phyloP scores from a whole-genome alignment of 257 asterid genomes.

The Pogostemon cablin region DNA sequence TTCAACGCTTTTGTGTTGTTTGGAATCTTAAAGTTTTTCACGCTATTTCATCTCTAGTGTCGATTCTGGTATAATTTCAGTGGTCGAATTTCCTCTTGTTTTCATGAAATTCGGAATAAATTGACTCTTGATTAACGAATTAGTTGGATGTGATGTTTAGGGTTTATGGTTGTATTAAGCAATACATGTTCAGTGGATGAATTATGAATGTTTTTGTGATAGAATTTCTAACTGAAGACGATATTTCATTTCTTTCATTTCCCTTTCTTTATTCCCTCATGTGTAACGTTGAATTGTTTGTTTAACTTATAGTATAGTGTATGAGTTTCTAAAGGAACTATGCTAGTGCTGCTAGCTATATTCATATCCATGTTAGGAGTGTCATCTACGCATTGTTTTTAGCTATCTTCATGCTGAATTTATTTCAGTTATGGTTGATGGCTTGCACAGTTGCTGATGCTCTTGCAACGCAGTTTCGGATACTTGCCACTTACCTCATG shows the following conservation, averaged over 20 bases:
- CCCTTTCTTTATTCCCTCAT: neutral
- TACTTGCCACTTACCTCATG: constrained; percentile 54
- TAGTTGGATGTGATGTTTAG: neutral
- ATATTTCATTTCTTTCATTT: neutral
- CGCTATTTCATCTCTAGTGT: neutral
- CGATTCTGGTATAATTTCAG: constrained; percentile 10
- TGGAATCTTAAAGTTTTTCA: neutral
- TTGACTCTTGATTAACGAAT: neutral
- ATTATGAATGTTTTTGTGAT: constrained; percentile 1
- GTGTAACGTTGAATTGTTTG: no score
- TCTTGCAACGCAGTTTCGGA: constrained; percentile 66
- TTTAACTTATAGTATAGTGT: neutral
- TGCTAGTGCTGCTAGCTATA: neutral
- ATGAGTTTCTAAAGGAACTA: constrained; percentile 8
- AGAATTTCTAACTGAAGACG: neutral
- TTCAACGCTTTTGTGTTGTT: neutral
- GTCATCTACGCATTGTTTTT: neutral
- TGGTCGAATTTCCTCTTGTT: neutral
- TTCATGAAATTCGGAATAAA: neutral
- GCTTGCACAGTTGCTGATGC: constrained; percentile 49
- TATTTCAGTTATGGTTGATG: constrained; percentile 37
- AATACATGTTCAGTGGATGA: neutral
- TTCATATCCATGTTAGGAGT: neutral
- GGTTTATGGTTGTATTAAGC: constrained; percentile 26
- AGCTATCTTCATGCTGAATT: constrained; percentile 27